phyloP scores from a whole-genome alignment of 2,329 filamentous ascomycete genomes.

The Gliomastix tumulicola region DNA sequence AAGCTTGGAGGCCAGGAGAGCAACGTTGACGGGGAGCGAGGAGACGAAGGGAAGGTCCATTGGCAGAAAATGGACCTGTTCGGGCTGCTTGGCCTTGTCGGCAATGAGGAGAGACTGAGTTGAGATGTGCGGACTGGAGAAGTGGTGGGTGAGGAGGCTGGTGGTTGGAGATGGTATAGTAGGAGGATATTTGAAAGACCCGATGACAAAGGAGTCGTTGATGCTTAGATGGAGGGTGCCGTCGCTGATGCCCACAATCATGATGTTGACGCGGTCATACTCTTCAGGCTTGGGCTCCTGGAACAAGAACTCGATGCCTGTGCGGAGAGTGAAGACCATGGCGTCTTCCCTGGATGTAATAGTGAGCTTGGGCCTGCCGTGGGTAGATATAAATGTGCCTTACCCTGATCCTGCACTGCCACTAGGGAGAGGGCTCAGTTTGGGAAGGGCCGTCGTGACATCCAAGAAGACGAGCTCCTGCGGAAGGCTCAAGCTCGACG shows the following conservation, averaged over 20 bases:
- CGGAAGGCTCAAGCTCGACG: too few species aligned
- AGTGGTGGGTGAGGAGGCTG: conserved; percentile 47
- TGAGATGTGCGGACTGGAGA: conserved; percentile 66
- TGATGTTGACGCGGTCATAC: conserved; percentile 70
- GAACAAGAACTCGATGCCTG: conserved; percentile 65
- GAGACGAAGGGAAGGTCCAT: conserved; percentile 81
- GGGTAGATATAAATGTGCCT: too few species aligned
- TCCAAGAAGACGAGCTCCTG: conserved; percentile 68
- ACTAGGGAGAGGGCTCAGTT: conserved; percentile 61
- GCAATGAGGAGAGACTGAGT: conserved; percentile 66
- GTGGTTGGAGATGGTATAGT: not conserved
- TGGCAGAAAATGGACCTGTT: conserved; percentile 52
- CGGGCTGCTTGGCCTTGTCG: conserved; percentile 20
- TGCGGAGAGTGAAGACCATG: conserved; percentile 61
- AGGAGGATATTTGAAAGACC: conserved; percentile 50
- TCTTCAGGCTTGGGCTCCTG: conserved; percentile 54
- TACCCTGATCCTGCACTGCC: conserved; percentile 56
- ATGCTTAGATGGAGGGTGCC: conserved; percentile 72
- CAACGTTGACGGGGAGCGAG: conserved; percentile 71
- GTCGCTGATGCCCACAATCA: conserved; percentile 66
- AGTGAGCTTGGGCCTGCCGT: too few species aligned
- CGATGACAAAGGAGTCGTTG: conserved; percentile 79
- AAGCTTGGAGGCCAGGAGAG: conserved; percentile 77
- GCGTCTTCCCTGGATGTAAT: conserved; percentile 36
- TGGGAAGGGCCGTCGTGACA: conserved; percentile 68